These are phyloP conservation scores for Chlorella sp. DNA, from an alignment of 139 green algal species.

Conservation along the genomic window DNA sequence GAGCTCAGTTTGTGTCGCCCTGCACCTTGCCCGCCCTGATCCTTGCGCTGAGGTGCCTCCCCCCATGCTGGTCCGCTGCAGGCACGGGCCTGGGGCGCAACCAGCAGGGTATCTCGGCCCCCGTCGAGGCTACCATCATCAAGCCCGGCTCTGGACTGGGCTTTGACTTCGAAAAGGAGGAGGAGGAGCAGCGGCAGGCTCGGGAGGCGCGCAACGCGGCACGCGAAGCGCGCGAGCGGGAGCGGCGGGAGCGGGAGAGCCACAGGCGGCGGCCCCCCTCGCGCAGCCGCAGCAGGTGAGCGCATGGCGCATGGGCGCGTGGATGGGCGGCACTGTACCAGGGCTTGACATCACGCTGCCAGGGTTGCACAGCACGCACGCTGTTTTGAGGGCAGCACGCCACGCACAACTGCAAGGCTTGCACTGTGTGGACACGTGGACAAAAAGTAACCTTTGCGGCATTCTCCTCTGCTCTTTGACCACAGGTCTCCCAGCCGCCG, in stretches of 20 bases:
- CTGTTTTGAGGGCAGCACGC: too few species aligned
- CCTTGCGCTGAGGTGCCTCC: too few species aligned
- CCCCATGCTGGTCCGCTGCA: neutral
- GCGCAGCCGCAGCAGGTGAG: constrained; percentile 28
- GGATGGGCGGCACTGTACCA: neutral
- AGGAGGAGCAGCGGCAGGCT: neutral
- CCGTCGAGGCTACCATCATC: constrained; percentile 46
- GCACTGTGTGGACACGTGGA: neutral
- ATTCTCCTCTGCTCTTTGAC: neutral
- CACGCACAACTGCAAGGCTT: too few species aligned
- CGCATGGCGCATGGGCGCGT: neutral
- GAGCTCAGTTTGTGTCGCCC: too few species aligned
- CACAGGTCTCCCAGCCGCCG: constrained; percentile 23
- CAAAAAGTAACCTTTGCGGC: neutral
- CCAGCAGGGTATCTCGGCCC: constrained; percentile 58
- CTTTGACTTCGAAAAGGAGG: constrained; percentile 35
- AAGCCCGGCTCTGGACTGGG: constrained; percentile 53
- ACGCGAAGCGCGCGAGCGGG: neutral
- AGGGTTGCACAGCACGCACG: neutral
- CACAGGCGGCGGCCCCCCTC: neutral
- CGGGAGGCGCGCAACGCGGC: neutral
- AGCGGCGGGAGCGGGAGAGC: neutral
- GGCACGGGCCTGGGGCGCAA: constrained; percentile 66
- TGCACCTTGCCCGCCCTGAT: too few species aligned
- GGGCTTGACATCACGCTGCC: neutral